Evolutionary conservation across 2,329 filamentous ascomycete genomes (phyloP).

Genomic region (Fusarium sp.): DNA sequence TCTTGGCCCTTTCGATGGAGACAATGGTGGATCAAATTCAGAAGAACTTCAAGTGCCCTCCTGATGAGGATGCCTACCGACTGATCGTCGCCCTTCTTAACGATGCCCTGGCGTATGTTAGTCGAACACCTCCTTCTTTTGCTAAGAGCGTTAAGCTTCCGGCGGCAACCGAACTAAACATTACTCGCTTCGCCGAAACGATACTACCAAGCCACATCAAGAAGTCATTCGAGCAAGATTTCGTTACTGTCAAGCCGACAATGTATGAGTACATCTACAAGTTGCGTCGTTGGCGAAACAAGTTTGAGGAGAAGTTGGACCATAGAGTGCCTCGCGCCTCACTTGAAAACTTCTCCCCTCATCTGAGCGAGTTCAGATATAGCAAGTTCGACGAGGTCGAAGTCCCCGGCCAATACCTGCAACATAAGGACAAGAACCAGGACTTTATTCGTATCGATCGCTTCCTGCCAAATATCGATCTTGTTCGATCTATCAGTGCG

Average conservation of each 20-base stretch:
- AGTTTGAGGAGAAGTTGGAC: constrained; percentile 97
- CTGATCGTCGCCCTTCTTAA: constrained; percentile 98
- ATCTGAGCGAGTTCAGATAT: constrained; percentile 96
- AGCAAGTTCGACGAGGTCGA: constrained; percentile 99
- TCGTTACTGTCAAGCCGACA: constrained; percentile 92
- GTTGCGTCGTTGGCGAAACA: constrained; percentile 93
- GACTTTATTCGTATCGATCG: constrained; percentile 98
- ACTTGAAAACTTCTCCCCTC: constrained; percentile 87
- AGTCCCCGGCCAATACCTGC: constrained; percentile 94
- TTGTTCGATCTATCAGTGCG: constrained; percentile 89
- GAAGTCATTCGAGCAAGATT: constrained; percentile 97
- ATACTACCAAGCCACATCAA: constrained; percentile 95
- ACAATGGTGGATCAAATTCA: constrained; percentile 99
- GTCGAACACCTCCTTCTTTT: constrained; percentile 86
- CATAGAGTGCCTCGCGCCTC: constrained; percentile 78
- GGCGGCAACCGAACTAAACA: constrained; percentile 91
- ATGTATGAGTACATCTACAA: constrained; percentile 99
- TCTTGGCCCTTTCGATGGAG: constrained; percentile 97
- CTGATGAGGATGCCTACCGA: constrained; percentile 96
- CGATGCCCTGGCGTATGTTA: constrained; percentile 92
- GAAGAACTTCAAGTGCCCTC: constrained; percentile 99
- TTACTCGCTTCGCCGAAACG: constrained; percentile 95
- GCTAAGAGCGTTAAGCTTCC: constrained; percentile 93
- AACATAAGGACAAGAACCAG: constrained; percentile 98
- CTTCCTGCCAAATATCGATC: constrained; percentile 93